Conservation (phyloP, 129 eudicot species). For the Solidago caesia region DNA sequence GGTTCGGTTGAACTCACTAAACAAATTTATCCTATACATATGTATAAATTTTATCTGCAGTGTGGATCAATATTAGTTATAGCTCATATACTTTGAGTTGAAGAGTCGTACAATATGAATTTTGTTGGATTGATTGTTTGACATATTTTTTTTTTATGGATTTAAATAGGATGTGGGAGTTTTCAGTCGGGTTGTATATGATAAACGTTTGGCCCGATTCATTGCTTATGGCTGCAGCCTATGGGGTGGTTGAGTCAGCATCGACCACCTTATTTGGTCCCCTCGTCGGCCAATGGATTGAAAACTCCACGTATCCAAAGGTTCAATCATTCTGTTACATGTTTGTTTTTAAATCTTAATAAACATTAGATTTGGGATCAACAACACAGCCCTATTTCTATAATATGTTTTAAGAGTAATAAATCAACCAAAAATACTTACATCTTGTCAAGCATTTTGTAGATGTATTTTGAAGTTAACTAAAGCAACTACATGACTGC, state of each 20-base stretch:
- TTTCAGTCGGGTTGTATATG: conserved; percentile 95
- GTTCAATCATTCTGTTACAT: conserved; percentile 29
- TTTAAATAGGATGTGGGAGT: conserved; percentile 82
- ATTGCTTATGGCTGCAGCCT: conserved; percentile 78
- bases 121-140: not conserved
- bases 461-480: not conserved
- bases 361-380: too few species aligned
- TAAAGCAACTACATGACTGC: not conserved
- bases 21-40: too few species aligned
- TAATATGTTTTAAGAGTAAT: not conserved
- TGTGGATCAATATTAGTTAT: too few species aligned
- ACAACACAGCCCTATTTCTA: not conserved
- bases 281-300: conserved; percentile 67
- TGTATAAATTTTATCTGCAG: too few species aligned
- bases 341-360: not conserved
- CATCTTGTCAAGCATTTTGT: not conserved
- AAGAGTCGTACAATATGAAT: not conserved
- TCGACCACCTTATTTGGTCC: conserved; percentile 85
- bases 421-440: not conserved
- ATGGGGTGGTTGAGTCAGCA: conserved; percentile 82
- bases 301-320: conserved; percentile 72
- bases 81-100: too few species aligned
- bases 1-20: too few species aligned
- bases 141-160: not conserved
- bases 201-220: conserved; percentile 89